phyloP scores from a whole-genome alignment of 768 basidiomycete species.

The Coprinopsis cinerea region DNA sequence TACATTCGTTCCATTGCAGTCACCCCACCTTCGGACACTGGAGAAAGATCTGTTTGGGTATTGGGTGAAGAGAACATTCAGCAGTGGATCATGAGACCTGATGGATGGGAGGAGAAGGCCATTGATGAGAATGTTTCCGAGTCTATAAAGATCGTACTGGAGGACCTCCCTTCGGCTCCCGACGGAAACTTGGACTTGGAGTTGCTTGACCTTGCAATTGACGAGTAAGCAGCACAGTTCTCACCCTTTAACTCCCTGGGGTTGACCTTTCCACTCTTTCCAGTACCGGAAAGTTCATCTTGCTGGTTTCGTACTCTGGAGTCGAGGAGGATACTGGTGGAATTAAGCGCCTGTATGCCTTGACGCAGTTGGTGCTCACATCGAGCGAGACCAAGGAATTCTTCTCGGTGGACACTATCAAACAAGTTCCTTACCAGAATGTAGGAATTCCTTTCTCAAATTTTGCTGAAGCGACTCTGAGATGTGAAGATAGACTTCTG shows the following conservation, averaged over 20 bases:
- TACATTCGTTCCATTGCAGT: conserved; percentile 63
- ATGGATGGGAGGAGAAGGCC: conserved; percentile 65
- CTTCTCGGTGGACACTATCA: conserved; percentile 44
- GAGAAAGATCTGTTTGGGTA: conserved; percentile 59
- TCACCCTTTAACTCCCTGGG: conserved; percentile 4
- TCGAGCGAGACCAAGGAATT: no score
- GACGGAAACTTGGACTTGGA: conserved; percentile 58
- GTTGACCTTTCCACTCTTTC: no score
- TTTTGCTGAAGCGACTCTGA: background rate
- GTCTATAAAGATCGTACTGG: conserved; percentile 42
- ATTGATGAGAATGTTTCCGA: conserved; percentile 51
- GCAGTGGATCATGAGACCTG: conserved; percentile 61
- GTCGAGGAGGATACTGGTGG: conserved; percentile 41
- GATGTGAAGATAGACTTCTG: conserved; percentile 42
- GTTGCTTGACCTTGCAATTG: conserved; percentile 61
- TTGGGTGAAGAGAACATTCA: conserved; percentile 64
- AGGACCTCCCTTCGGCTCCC: conserved; percentile 33
- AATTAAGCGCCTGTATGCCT: conserved; percentile 60
- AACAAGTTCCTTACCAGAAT: conserved; percentile 69
- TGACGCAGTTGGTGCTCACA: conserved; percentile 45
- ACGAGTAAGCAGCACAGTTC: conserved; percentile 35
- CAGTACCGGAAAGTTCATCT: conserved; percentile 47
- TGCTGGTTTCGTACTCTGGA: conserved; percentile 66
- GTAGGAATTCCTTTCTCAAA: conserved; percentile 33
- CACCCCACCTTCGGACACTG: conserved; percentile 33